These are phyloP conservation scores for Candida silvatica DNA, from an alignment of 805 yeast genomes.

Conservation along the genomic window DNA sequence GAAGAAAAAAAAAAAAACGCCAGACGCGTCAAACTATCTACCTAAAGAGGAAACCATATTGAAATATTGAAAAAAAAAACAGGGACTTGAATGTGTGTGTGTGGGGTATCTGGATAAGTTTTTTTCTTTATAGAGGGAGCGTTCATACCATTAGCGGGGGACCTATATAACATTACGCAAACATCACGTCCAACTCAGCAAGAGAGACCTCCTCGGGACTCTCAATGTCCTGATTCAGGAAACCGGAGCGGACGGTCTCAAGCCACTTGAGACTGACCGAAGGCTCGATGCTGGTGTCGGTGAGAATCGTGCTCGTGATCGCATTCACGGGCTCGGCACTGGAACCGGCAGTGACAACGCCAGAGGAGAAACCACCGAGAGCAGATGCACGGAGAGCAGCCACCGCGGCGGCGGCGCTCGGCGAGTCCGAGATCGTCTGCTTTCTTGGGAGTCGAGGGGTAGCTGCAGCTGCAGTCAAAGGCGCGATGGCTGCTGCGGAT, in stretches of 20 bases:
- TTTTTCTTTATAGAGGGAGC: no score
- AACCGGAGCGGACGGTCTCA: slow-evolving; percentile 67
- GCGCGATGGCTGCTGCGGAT: no score
- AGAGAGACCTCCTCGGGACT: slow-evolving; percentile 72
- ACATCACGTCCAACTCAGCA: slow-evolving; percentile 54
- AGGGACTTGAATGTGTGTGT: no score
- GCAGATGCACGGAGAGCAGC: slow-evolving; percentile 69
- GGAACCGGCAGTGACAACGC: no score
- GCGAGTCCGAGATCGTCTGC: slow-evolving; percentile 41
- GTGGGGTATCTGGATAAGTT: no score
- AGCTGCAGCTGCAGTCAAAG: slow-evolving; percentile 76
- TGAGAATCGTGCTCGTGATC: slow-evolving; percentile 24
- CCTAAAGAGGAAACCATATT: no score
- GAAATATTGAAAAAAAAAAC: no score
- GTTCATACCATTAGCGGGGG: no score
- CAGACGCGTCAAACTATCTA: no score
- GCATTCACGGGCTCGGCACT: slow-evolving; percentile 27
- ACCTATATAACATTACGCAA: no score
- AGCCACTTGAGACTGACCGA: slow-evolving; percentile 55
- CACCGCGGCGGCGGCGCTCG: slow-evolving; percentile 64
- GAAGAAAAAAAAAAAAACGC: no score
- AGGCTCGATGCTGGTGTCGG: slow-evolving; percentile 26
- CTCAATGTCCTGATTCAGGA: slow-evolving; percentile 67
- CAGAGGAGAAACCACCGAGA: slow-evolving; percentile 36
- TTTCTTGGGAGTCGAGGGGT: slow-evolving; percentile 72